Evolutionary conservation across 371 early-diverging fungal genomes (phyloP).

Genomic region (Chytridiales sp.): DNA sequence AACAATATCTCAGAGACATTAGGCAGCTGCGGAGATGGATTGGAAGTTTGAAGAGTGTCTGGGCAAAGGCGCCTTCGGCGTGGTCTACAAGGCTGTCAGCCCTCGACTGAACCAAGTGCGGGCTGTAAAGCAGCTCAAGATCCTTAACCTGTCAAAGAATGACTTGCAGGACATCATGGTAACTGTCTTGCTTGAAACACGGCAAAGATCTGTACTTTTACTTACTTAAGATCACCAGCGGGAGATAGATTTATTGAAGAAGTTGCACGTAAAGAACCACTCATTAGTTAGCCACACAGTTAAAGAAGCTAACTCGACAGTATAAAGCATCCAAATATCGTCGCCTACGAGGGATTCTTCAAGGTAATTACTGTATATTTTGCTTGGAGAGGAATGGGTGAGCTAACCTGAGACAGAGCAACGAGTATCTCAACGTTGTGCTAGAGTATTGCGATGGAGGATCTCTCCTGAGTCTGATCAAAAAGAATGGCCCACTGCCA

Average conservation of each 20-base stretch:
- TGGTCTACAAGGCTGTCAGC: no score
- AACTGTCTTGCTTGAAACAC: constrained; percentile 4
- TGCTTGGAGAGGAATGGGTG: neutral
- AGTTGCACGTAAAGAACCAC: constrained; percentile 53
- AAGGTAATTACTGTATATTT: constrained; percentile 31
- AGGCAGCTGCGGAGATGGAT: no score
- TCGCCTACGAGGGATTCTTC: constrained; percentile 83
- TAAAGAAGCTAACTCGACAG: constrained; percentile 30
- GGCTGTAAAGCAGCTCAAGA: constrained; percentile 65
- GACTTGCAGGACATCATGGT: constrained; percentile 61
- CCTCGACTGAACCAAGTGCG: no score
- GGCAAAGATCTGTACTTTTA: neutral
- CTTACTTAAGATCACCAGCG: constrained; percentile 40
- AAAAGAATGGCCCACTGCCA: constrained; percentile 89
- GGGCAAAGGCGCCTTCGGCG: no score
- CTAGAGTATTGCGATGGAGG: constrained; percentile 96
- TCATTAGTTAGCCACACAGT: neutral
- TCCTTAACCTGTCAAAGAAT: constrained; percentile 43
- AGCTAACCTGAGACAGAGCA: constrained; percentile 40
- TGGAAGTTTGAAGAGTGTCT: no score
- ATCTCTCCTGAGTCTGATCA: constrained; percentile 81
- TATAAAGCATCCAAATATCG: constrained; percentile 79
- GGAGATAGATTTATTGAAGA: constrained; percentile 67
- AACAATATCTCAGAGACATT: no score
- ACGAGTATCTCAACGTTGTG: constrained; percentile 74